Base-by-base conservation (phyloP, 208 protist genomes). In the Trypanosoma cruzi region DNA sequence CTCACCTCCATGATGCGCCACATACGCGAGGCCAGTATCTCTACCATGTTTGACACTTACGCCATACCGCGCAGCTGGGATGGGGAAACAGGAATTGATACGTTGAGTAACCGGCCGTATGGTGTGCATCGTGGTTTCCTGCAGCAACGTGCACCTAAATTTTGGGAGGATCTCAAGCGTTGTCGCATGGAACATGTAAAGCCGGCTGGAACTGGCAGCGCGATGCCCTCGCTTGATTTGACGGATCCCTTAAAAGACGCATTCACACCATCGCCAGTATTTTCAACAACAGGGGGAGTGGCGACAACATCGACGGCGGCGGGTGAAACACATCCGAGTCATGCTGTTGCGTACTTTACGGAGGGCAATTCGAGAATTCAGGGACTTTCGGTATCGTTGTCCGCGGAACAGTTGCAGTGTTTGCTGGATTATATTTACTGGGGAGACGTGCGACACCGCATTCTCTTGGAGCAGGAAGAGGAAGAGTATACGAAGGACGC, bases 371-470 rank as follows among this genome's bases (percentile, higher is more conserved):
- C 74, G 26, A 81, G 89, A 31, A 77, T 92, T 24, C 57, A 80
- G 18, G 89, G 89, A 0, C 79, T 95, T 16, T 68, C 75, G 34
- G 71, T 82, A 14, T 58, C 84, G 4, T 64, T 95, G 20, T 81
- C 80, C 8, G 68, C 72, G 10, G 81, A 87, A 13, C 82, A 84
- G 20, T 75, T 94, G 55, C 53, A 77, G 70, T 84, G 66, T 52
- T 69, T 94, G 22, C 55, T 76, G 7, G 84, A 90, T 58, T 94
- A 92, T 64, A 46, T 92, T 34, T 90, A 89, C 63, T 90, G 80
- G 76, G 89, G 89, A 24, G 89, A 83, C 29, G 70, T 94, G 29
- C 72, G 58, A 48, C 66, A 77, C 53, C 75, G 73, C 16, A 50
- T 82, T 32, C 54, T 92, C 37, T 52, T 88, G 48, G 84, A 89